Conservation (phyloP, 1,284 basidiomycete species). For the Rhodotorula sp. region DNA sequence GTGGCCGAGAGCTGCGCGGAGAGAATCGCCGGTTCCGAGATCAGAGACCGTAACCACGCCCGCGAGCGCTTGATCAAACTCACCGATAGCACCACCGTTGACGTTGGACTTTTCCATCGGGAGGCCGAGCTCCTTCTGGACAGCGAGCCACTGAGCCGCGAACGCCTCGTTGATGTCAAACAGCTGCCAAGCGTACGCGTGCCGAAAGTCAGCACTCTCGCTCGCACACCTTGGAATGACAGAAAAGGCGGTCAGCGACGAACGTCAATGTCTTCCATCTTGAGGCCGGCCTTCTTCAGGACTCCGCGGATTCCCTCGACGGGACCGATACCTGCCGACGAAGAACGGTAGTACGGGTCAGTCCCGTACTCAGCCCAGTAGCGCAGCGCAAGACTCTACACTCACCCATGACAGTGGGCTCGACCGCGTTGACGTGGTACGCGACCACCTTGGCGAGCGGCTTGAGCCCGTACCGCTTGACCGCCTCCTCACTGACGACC, state of each 20-base stretch:
- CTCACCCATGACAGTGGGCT: slow-evolving; percentile 57
- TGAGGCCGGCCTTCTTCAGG: slow-evolving; percentile 49
- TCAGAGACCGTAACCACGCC: too few species aligned
- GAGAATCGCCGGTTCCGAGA: too few species aligned
- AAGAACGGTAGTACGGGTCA: not conserved
- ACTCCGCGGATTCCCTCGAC: slow-evolving; percentile 52
- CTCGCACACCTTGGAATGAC: not conserved
- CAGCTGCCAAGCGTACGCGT: slow-evolving; percentile 39
- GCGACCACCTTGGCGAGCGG: slow-evolving; percentile 85
- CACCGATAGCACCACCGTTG: slow-evolving; percentile 54
- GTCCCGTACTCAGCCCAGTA: too few species aligned
- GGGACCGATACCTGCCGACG: slow-evolving; percentile 54
- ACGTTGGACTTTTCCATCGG: slow-evolving; percentile 58
- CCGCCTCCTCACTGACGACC: slow-evolving; percentile 85
- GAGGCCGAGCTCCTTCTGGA: slow-evolving; percentile 81
- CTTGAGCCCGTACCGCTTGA: slow-evolving; percentile 80
- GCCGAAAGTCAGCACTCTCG: not conserved
- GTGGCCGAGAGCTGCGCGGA: slow-evolving; percentile 55
- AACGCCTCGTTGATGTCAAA: slow-evolving; percentile 73
- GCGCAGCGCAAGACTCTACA: not conserved
- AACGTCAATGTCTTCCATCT: slow-evolving; percentile 52
- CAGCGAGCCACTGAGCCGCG: slow-evolving; percentile 87
- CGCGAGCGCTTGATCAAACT: not conserved
- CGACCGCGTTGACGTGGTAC: slow-evolving; percentile 57
- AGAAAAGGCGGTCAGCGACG: not conserved